Conservation (phyloP, 345 rosid genomes). For the Lepidium aucheri region DNA sequence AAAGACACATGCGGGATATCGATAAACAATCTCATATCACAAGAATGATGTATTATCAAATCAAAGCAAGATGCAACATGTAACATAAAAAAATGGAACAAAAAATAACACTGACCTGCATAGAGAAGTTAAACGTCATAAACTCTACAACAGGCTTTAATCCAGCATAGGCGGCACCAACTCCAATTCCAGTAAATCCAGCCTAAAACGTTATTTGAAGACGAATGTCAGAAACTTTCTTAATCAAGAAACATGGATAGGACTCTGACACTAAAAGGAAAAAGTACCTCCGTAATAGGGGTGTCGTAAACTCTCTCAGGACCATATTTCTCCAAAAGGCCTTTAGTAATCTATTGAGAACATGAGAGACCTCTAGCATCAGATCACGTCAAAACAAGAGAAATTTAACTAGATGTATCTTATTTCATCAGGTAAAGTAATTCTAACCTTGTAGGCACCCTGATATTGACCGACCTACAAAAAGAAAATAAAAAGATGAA, state of each 20-base stretch:
- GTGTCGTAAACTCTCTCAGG: conserved; percentile 91
- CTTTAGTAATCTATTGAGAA: conserved; percentile 52
- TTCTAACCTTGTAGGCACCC: conserved; percentile 91
- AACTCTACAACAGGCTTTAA: conserved; percentile 82
- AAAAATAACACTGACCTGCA: conserved; percentile 56
- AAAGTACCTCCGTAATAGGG: conserved; percentile 77
- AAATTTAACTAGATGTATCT: not conserved
- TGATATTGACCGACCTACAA: conserved; percentile 96
- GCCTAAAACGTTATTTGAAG: conserved; percentile 42
- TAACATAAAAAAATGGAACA: not conserved
- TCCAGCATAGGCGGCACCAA: conserved; percentile 92
- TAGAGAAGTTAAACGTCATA: conserved; percentile 89
- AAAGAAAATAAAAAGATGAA: not conserved
- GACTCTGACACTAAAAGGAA: not conserved
- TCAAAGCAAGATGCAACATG: not conserved
- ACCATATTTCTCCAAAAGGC: conserved; percentile 81
- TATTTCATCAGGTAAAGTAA: not conserved
- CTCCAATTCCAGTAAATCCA: conserved; percentile 96
- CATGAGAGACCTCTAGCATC: not conserved
- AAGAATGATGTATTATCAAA: conserved; percentile 1
- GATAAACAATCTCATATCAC: not conserved
- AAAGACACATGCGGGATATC: not conserved
- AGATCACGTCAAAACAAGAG: not conserved
- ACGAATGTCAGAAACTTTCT: not conserved
- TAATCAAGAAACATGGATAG: not conserved